Conservation (phyloP, 495 filamentous ascomycete species). For the Penicillium bialowiezense region DNA sequence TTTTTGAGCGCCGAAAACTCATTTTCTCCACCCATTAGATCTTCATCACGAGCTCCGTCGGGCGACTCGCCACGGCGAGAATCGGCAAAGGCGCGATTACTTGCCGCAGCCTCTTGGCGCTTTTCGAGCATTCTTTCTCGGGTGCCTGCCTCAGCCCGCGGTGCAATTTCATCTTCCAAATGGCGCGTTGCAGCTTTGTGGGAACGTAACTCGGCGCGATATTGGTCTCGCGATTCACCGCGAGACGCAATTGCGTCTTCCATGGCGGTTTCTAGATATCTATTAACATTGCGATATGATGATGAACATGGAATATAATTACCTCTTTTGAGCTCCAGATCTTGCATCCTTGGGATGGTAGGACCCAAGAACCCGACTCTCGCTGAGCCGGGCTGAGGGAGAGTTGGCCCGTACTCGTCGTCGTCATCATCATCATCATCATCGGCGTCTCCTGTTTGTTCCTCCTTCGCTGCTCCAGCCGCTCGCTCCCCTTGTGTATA, state of each 20-base stretch:
- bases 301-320: constrained; percentile 5
- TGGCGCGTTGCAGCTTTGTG: constrained; percentile 33
- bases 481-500: constrained; percentile 18
- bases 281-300: not conserved
- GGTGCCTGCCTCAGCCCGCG: constrained; percentile 81
- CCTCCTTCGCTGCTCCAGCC: constrained; percentile 2
- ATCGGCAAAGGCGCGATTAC: constrained; percentile 47
- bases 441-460: constrained; percentile 19
- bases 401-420: constrained; percentile 70
- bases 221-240: constrained; percentile 55
- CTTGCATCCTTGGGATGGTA: constrained; percentile 69
- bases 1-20: constrained; percentile 39
- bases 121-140: constrained; percentile 87
- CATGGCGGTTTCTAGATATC: constrained; percentile 41
- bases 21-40: constrained; percentile 44
- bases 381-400: constrained; percentile 43
- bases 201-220: constrained; percentile 53
- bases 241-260: constrained; percentile 54
- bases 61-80: constrained; percentile 40
- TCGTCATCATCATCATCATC: constrained; percentile 49
- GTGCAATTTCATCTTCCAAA: constrained; percentile 68
- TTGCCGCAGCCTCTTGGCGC: constrained; percentile 53
- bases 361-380: constrained; percentile 55
- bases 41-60: constrained; percentile 40
- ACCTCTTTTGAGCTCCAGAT: constrained; percentile 70